phyloP scores from a whole-genome alignment of 495 filamentous ascomycete genomes.

The Annulohypoxylon bovei region DNA sequence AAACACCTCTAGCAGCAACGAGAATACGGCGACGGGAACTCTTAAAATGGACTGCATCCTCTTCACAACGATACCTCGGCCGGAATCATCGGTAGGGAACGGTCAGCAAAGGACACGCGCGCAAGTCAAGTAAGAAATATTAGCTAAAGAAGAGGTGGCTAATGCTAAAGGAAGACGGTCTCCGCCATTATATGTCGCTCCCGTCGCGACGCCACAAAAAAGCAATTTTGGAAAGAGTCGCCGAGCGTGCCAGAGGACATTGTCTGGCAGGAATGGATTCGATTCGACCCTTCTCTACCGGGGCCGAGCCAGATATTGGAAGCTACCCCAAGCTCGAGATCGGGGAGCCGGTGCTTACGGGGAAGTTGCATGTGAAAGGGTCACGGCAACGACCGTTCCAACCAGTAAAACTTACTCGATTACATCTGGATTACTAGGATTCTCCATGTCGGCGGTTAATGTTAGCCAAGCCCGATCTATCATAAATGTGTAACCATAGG shows the following conservation, averaged over 20 bases:
- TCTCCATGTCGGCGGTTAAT: constrained; percentile 18
- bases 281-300: not conserved
- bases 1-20: constrained; percentile 69
- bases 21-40: constrained; percentile 59
- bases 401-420: not conserved
- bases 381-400: not conserved
- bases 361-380: constrained; percentile 21
- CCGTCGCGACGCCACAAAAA: constrained; percentile 19
- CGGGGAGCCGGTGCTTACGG: constrained; percentile 3
- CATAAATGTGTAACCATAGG: not conserved
- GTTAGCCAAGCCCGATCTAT: constrained; percentile 2
- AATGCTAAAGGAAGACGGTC: constrained; percentile 8
- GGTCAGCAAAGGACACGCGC: constrained; percentile 2
- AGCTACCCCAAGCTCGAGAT: not conserved
- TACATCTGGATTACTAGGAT: constrained; percentile 12
- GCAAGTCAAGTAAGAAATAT: not conserved
- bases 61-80: constrained; percentile 10
- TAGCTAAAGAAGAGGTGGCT: not conserved
- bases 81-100: constrained; percentile 23
- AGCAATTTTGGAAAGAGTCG: not conserved
- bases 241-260: not conserved
- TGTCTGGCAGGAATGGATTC: constrained; percentile 3
- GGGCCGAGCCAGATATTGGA: constrained; percentile 18
- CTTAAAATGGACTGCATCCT: constrained; percentile 50
- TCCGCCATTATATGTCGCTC: constrained; percentile 23